Evolutionary conservation across 495 filamentous ascomycete genomes (phyloP).

Genomic region (Aspergillus conjunctus): DNA sequence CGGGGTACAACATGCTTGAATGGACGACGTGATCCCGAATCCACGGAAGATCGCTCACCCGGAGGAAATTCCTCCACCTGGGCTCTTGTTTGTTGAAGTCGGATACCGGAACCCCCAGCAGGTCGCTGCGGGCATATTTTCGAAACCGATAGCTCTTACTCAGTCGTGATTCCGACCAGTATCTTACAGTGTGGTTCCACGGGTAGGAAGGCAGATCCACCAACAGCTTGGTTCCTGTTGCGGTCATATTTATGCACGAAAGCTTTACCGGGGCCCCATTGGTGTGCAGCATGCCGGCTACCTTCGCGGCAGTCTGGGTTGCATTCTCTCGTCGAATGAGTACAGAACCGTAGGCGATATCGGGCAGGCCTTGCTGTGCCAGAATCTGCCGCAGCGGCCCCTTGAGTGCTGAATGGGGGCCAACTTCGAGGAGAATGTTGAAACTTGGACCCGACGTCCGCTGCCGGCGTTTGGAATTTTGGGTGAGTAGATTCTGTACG

Average conservation of each 20-base stretch:
- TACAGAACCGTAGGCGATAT: background rate
- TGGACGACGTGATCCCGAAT: conserved; percentile 37
- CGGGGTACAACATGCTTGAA: conserved; percentile 35
- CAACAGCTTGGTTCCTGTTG: background rate
- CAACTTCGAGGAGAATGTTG: conserved; percentile 49
- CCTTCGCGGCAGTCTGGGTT: background rate
- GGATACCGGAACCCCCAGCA: conserved; percentile 28
- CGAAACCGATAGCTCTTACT: conserved; percentile 12
- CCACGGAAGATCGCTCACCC: conserved; percentile 37
- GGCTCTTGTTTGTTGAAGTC: conserved; percentile 18
- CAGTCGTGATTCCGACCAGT: conserved; percentile 14
- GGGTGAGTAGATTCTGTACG: conserved; percentile 15
- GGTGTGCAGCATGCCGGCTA: background rate
- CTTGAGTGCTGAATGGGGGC: conserved; percentile 49
- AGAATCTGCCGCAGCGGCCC: conserved; percentile 47
- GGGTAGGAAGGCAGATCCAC: conserved; percentile 13
- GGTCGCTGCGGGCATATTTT: conserved; percentile 15
- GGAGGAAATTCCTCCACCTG: conserved; percentile 33
- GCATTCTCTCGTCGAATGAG: background rate
- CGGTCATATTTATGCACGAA: background rate
- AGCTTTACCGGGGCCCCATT: background rate
- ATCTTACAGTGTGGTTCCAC: conserved; percentile 7
- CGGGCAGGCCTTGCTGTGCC: background rate
- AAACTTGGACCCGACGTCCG: background rate
- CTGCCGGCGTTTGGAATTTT: conserved; percentile 3